Conservation (phyloP, 148 eudicot species). For the Linanthus parryae region DNA sequence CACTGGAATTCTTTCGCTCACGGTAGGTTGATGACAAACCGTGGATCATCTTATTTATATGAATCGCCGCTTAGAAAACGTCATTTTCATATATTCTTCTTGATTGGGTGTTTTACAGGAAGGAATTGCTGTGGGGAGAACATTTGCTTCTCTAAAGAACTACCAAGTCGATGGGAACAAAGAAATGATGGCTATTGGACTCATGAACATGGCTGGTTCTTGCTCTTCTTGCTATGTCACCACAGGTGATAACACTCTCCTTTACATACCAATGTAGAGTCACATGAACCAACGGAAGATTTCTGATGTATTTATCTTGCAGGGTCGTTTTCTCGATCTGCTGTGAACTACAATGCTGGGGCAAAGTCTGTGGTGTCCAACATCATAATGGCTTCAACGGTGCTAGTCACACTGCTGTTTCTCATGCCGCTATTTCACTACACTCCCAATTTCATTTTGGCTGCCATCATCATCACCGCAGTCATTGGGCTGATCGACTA, state of each 20-base stretch:
- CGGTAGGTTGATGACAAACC: too few relatives aligned
- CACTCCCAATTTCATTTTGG: conserved; percentile 77
- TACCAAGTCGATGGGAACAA: conserved; percentile 93
- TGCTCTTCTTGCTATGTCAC: conserved; percentile 79
- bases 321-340: conserved; percentile 95
- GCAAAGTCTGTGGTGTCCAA: conserved; percentile 82
- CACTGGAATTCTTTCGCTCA: conserved; percentile 80
- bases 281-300: too few relatives aligned
- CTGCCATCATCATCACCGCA: conserved; percentile 83
- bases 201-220: conserved; percentile 90
- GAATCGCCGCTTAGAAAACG: too few relatives aligned
- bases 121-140: conserved; percentile 91
- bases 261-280: too few relatives aligned
- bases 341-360: conserved; percentile 91
- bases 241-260: too few relatives aligned
- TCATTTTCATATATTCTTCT: too few relatives aligned
- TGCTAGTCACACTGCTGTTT: conserved; percentile 73
- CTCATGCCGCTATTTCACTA: conserved; percentile 81
- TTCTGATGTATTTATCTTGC: too few relatives aligned
- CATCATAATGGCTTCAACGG: conserved; percentile 77
- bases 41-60: too few relatives aligned
- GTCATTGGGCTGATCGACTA: conserved; percentile 84
- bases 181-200: conserved; percentile 92
- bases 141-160: conserved; percentile 72
- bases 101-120: too few relatives aligned